Evolutionary conservation across 352 stramenopile species (phyloP).

Genomic region (Nothophytophthora sp.): DNA sequence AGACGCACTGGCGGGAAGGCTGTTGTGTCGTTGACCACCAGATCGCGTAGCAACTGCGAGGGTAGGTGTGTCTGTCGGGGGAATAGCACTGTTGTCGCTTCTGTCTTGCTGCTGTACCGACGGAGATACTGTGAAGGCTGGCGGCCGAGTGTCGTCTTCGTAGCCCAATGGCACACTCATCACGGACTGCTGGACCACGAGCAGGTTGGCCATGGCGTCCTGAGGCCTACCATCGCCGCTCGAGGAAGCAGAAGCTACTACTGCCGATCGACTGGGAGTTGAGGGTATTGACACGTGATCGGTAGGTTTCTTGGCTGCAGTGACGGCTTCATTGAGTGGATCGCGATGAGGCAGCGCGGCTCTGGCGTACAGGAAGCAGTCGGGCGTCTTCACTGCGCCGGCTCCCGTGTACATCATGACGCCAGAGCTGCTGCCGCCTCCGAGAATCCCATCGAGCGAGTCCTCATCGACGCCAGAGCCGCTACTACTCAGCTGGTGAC

Average conservation of each 20-base stretch:
- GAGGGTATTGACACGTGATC: too few relatives aligned
- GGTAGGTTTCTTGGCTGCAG: conserved; percentile 10
- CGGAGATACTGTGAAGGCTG: too few relatives aligned
- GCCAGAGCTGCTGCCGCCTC: neutral
- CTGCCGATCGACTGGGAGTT: conserved; percentile 2
- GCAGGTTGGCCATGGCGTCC: conserved; percentile 10
- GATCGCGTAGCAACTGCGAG: too few relatives aligned
- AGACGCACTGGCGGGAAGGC: neutral
- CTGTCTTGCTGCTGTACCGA: too few relatives aligned
- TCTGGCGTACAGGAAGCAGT: conserved; percentile 58
- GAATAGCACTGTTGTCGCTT: too few relatives aligned
- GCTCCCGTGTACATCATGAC: conserved; percentile 18
- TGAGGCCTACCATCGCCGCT: neutral
- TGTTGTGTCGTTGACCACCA: neutral
- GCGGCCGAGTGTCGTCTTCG: conserved; percentile 9
- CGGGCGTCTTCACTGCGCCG: conserved; percentile 9
- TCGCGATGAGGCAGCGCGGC: conserved; percentile 31
- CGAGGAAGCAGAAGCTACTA: neutral
- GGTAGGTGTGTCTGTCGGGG: too few relatives aligned
- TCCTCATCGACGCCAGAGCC: neutral
- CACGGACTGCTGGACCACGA: conserved; percentile 32
- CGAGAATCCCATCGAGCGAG: conserved; percentile 1
- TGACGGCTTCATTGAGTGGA: neutral
- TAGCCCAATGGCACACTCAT: conserved; percentile 24
- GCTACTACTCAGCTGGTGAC: neutral